Base-by-base conservation (phyloP, 164 flowering plant genomes). In the Malania oleifera region DNA sequence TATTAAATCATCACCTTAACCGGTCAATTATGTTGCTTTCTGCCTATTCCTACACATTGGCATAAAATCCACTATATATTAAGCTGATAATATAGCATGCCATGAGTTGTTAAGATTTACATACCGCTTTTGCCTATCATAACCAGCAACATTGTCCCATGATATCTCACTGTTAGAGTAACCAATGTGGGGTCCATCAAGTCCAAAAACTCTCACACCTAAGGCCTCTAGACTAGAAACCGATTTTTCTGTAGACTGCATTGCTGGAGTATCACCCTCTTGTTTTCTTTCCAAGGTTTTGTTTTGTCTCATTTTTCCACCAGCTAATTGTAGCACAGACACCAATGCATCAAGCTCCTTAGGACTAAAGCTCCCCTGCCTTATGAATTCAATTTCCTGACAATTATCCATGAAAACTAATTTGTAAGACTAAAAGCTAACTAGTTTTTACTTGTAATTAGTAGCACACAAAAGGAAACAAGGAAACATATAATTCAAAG, bases 301-400 rank as follows among this genome's bases (percentile, higher is more conserved):
- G 39, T 56, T 77, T 57, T 69, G 57, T 25, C 69, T 68, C 39
- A 61, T 20, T 58, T 45, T 76, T 28, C 57, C 69, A 58, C 89
- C 78, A 48, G 91, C 97, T 65, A 88, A 49, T 71, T 81, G 81
- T 37, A 93, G 56, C 38, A 74, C 77, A 64, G 85, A 80, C 18
- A 72, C 96, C 37, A 93, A 70, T 51, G 97, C 95, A 62, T 93
- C 96, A 64, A 90, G 91, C 74, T 93, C 99, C 61, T 67, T 51
- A 2, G 52, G 5, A 64, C 72, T 90, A 69, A 90, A 90, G 68
- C 79, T 82, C 12, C 95, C 97, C 43, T 60, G 66, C 79, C 90
- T 93, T 59, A 93, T 80, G 65, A 93, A 90, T 73, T 90, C 99
- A 74, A 93, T 82, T 77, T 93, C 99, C 99, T 93, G 75, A n/a